Conservation (phyloP, 202 grass and related monocot species). For the Schoenoplectus tabernaemontani region DNA sequence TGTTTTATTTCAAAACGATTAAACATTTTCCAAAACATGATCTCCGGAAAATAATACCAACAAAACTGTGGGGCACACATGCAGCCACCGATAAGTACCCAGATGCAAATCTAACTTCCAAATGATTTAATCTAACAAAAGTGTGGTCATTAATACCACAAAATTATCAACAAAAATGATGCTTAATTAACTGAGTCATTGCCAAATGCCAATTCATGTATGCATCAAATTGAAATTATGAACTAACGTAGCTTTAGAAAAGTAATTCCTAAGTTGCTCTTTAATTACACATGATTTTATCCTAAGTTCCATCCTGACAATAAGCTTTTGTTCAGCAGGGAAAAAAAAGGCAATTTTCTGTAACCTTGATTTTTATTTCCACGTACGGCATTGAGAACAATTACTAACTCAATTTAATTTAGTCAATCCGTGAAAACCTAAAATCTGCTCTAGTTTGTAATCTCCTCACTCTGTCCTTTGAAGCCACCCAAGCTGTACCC, state of each 20-base stretch:
- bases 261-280: not conserved
- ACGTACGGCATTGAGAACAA: not conserved
- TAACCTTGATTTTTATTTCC: not conserved
- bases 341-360: not conserved
- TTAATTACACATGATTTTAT: no score
- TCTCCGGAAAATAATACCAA: no score
- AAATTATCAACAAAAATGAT: not conserved
- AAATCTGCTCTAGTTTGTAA: not conserved
- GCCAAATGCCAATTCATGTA: not conserved
- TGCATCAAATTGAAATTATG: not conserved
- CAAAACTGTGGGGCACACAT: no score
- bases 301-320: not conserved
- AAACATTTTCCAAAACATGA: no score
- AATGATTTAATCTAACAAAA: not conserved
- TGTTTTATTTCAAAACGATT: no score
- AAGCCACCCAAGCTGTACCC: conserved; percentile 76
- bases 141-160: not conserved
- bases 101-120: not conserved
- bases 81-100: no score
- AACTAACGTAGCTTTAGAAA: not conserved
- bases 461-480: conserved; percentile 46
- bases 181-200: not conserved
- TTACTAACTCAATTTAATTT: not conserved
- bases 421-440: not conserved
- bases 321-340: not conserved